These are phyloP conservation scores for Cutaneotrichosporon sp. DNA, from an alignment of 1,284 basidiomycete species.

Conservation along the genomic window DNA sequence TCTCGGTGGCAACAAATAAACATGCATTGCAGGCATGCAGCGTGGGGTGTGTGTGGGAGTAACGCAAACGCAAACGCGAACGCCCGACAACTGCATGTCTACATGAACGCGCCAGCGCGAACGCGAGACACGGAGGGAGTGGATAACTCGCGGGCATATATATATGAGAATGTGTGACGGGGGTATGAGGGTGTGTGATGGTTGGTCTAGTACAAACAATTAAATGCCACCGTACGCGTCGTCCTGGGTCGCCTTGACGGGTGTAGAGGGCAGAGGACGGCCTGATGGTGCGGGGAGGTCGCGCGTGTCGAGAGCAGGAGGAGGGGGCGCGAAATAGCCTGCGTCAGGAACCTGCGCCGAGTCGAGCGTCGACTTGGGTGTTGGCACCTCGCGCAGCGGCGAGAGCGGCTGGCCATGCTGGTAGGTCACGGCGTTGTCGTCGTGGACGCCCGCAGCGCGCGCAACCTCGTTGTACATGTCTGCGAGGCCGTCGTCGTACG, in stretches of 20 bases:
- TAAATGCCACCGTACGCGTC: slow-evolving; percentile 46
- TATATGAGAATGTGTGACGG: too few species aligned
- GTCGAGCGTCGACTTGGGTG: slow-evolving; percentile 14
- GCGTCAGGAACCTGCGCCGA: too few species aligned
- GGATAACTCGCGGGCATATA: not conserved
- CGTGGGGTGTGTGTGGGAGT: too few species aligned
- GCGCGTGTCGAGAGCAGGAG: slow-evolving; percentile 11
- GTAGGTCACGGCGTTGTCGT: slow-evolving; percentile 29
- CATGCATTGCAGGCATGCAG: too few species aligned
- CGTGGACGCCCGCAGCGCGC: slow-evolving; percentile 30
- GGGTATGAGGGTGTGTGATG: too few species aligned
- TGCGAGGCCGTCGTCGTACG: slow-evolving; percentile 24
- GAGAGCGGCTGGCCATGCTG: slow-evolving; percentile 44
- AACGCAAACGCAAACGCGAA: too few species aligned
- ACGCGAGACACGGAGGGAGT: too few species aligned
- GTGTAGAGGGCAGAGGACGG: slow-evolving; percentile 7
- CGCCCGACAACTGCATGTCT: too few species aligned
- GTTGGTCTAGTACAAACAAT: not conserved
- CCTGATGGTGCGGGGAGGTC: not conserved
- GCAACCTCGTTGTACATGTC: slow-evolving; percentile 42
- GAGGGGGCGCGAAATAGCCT: not conserved
- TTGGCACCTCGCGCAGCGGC: slow-evolving; percentile 38
- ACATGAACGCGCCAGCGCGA: too few species aligned
- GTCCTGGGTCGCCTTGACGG: slow-evolving; percentile 13
- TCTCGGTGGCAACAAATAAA: too few species aligned